These are phyloP conservation scores for Sphaerulina vaccinii DNA, from an alignment of 2,329 filamentous ascomycete species.

Conservation along the genomic window DNA sequence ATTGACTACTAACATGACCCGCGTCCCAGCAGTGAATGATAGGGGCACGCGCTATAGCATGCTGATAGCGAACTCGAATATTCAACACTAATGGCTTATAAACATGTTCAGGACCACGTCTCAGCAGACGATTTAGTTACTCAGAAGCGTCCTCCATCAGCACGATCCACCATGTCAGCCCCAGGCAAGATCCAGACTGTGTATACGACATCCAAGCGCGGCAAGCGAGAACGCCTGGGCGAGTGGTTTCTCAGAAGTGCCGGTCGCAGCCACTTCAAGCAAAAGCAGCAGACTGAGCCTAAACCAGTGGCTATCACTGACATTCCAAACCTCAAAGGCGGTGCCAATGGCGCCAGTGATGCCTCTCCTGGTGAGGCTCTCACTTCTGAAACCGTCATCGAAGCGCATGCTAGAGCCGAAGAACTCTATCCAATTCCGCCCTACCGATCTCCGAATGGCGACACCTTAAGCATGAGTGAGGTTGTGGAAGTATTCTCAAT, in stretches of 20 bases:
- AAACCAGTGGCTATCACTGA: not conserved
- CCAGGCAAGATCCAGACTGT: conserved; percentile 9
- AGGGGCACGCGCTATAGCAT: not conserved
- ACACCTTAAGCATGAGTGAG: too few relatives aligned
- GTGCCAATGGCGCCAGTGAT: not conserved
- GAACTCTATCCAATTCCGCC: too few relatives aligned
- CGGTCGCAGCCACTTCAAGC: conserved; percentile 3
- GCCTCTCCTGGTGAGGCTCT: not conserved
- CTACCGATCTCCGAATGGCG: too few relatives aligned
- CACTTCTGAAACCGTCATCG: too few relatives aligned
- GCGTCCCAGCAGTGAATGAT: not conserved
- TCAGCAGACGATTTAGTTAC: not conserved
- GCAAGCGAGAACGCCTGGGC: conserved; percentile 10
- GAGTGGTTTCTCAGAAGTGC: conserved; percentile 10
- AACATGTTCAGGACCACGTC: not conserved
- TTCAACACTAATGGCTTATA: not conserved
- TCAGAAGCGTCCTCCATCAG: not conserved
- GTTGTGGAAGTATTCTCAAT: too few relatives aligned
- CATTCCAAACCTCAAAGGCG: not conserved
- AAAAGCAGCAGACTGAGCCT: not conserved
- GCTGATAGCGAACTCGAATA: not conserved
- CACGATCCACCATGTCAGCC: not conserved
- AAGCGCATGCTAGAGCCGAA: too few relatives aligned
- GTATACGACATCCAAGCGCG: conserved; percentile 10
- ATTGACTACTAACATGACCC: not conserved